Base-by-base conservation (phyloP, 331 rosid species). In the Quercus phellos region DNA sequence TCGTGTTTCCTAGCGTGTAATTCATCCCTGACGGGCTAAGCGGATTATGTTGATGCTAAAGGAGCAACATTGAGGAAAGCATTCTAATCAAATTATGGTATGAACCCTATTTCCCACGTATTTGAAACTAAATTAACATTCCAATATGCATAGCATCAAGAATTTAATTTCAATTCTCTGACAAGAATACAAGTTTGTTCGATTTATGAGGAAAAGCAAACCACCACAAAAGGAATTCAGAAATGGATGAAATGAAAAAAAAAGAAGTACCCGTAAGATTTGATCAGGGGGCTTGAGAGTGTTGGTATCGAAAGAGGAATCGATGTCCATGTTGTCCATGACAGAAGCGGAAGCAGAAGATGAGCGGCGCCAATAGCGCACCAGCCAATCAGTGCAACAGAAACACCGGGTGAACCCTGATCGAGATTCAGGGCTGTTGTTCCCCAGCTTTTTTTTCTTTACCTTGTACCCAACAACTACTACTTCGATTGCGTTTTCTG, bases 301-400 rank as follows among this genome's bases (percentile, higher is more conserved):
- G 18, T 74, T 73, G 6, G 87, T 84, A 30, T 86, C 89, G 10
- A 88, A 46, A 69, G 91, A 77, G 1, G 85, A 75, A 79, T 93
- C 93, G 80, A 89, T 83, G 59, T 93, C 96, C 98, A 93, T 93
- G 55, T 81, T 79, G n/a, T 86, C 91, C 13, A 81, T 89, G 87
- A 87, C 79, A 68, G 78, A 38, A 54, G 82, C 11, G 46, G 35
- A 34, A 38, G 46, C 11, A 0, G 46, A 38, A 8, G 46, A 38
- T 38, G 46, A 81, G 80, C 86, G 82, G 80, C 89, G 87, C 79
- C 85, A 86, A 79, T 78, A 83, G 29, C 91, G 85, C 81, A 74
- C 67, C 75, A 87, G 51, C 84, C 81, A 87, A 84, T 83, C 89
- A 35, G 51, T 79, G 82, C 89, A 91, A 77, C 89, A 72, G 77